A percentile compares a stretch with the other conserved stretches of the same genome.
These are phyloP conservation scores for Ilex asprella DNA, from an alignment of 257 asterid genomes.

Conservation along the genomic window DNA sequence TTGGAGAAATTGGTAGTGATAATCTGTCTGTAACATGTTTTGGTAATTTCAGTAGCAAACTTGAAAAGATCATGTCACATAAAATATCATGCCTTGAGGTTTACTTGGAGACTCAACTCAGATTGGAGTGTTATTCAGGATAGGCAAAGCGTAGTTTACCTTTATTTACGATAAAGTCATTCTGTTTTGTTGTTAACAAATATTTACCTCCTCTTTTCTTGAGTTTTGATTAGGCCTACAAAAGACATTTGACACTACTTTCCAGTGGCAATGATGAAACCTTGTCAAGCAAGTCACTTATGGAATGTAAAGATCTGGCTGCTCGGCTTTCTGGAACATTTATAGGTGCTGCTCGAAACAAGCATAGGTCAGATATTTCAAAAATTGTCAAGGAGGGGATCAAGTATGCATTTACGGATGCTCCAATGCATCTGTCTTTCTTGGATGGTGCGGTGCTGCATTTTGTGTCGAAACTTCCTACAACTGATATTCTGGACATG, in stretches of 20 bases:
- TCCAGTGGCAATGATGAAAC: conserved; percentile 45
- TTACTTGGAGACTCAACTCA: too few species aligned
- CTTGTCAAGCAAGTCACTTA: conserved; percentile 50
- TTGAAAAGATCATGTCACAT: too few species aligned
- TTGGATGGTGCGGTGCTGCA: conserved; percentile 73
- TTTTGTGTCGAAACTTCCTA: conserved; percentile 81
- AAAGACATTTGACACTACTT: conserved; percentile 42
- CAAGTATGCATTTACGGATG: conserved; percentile 67
- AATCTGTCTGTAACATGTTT: too few species aligned
- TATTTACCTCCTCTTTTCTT: conserved; percentile 1
- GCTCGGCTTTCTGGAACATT: conserved; percentile 72
- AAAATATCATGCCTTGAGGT: too few species aligned
- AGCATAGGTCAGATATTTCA: conserved; percentile 60
- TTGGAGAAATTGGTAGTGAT: too few species aligned
- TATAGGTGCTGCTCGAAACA: conserved; percentile 76
- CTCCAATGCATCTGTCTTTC: conserved; percentile 84
- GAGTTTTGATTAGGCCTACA: conserved; percentile 50
- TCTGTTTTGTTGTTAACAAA: conserved; percentile 10
- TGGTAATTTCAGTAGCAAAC: too few species aligned
- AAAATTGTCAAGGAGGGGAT: conserved; percentile 69
- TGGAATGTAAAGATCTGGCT: conserved; percentile 81
- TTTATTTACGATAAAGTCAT: neutral
- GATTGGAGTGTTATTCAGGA: too few species aligned
- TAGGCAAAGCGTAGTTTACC: neutral
- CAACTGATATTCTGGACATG: conserved; percentile 71